Conservation (phyloP, 148 eudicot genomes). For the Vaccinium corymbosum region DNA sequence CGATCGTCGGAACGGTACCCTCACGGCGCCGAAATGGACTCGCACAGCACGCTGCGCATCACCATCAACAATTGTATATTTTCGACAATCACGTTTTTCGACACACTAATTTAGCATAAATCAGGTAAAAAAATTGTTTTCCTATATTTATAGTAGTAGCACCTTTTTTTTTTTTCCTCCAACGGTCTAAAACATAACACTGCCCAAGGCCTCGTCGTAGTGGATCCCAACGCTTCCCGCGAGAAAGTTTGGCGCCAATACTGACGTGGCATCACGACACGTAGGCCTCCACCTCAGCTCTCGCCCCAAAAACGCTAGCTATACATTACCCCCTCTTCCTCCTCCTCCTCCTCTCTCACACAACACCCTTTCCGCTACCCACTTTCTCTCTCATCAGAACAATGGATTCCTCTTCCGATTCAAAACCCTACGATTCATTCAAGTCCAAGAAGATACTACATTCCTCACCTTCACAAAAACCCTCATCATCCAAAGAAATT, state of each 20-base stretch:
- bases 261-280: conserved; percentile 34
- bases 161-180: not conserved
- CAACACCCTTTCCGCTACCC: not conserved
- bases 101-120: not conserved
- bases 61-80: too few relatives aligned
- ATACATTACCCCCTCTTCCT: not conserved
- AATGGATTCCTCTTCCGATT: conserved; percentile 23
- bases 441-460: conserved; percentile 43
- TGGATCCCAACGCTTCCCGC: not conserved
- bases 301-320: conserved; percentile 32
- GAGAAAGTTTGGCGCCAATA: conserved; percentile 36
- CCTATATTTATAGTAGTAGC: too few relatives aligned
- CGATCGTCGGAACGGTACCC: too few relatives aligned
- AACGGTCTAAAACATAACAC: not conserved
- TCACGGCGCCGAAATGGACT: too few relatives aligned
- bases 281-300: conserved; percentile 19
- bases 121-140: not conserved
- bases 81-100: too few relatives aligned
- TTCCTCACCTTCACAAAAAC: conserved; percentile 19
- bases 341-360: not conserved
- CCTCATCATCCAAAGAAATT: conserved; percentile 19
- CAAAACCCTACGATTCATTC: conserved; percentile 25
- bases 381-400: not conserved
- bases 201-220: not conserved
- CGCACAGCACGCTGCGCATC: too few relatives aligned